Evolutionary conservation across 2,329 filamentous ascomycete genomes (phyloP).

Genomic region (Fusarium luffae): DNA sequence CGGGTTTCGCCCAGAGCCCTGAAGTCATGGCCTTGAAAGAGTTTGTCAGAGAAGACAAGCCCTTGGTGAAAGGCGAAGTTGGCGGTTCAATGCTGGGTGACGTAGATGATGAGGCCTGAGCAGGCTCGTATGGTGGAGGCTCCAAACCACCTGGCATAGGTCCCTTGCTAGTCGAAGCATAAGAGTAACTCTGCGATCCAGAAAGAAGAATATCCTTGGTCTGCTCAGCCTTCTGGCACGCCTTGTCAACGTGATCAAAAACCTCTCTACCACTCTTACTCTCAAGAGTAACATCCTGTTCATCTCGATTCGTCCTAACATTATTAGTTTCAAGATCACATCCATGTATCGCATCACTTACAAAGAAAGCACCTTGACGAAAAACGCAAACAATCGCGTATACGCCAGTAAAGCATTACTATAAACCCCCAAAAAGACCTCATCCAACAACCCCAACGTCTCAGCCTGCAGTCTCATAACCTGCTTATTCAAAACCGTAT

Average conservation of each 20-base stretch:
- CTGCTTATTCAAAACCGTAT: constrained; percentile 50
- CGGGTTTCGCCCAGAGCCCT: constrained; percentile 49
- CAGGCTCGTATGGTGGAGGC: constrained; percentile 44
- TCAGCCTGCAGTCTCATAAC: constrained; percentile 47
- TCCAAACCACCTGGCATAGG: constrained; percentile 19
- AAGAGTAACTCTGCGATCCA: neutral
- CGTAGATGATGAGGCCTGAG: constrained; percentile 24
- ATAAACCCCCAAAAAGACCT: constrained; percentile 43
- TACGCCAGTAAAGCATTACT: constrained; percentile 42
- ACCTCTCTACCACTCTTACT: constrained; percentile 28
- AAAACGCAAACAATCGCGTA: constrained; percentile 42
- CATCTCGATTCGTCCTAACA: constrained; percentile 27
- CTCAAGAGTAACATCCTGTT: constrained; percentile 44
- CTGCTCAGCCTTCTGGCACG: constrained; percentile 31
- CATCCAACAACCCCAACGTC: constrained; percentile 41
- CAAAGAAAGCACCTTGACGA: constrained; percentile 40
- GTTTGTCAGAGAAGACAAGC: constrained; percentile 47
- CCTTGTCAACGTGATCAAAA: constrained; percentile 35
- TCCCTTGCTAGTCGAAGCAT: constrained; percentile 32
- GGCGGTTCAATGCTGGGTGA: constrained; percentile 7
- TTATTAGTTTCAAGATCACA: neutral
- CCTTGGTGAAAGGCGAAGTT: constrained; percentile 29
- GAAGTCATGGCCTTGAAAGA: constrained; percentile 52
- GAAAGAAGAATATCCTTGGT: constrained; percentile 33
- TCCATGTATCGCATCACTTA: constrained; percentile 22